These are phyloP conservation scores for Saccharomycopsis guyanensis DNA, from an alignment of 805 yeast genomes.

Conservation along the genomic window DNA sequence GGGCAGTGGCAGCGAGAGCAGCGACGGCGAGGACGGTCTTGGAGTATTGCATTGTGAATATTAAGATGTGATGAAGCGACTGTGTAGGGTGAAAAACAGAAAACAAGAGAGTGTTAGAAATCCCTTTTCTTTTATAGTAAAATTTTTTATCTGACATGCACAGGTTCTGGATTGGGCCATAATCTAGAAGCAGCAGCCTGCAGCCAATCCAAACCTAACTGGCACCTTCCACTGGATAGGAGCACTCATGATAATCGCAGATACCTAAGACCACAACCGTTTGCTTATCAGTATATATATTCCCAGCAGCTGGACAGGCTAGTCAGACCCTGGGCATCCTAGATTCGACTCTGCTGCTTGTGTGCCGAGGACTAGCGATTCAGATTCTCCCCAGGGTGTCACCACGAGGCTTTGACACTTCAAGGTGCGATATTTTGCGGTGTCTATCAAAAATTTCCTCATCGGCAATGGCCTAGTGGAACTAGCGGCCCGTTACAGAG, in stretches of 20 bases:
- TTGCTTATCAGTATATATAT: too few relatives aligned
- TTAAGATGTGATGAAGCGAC: neutral
- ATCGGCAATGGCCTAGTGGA: neutral
- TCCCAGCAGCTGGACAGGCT: too few relatives aligned
- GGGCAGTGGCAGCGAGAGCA: constrained; percentile 16
- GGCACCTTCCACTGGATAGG: too few relatives aligned
- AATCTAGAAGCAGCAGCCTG: neutral
- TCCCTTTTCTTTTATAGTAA: constrained; percentile 4
- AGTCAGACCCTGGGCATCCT: too few relatives aligned
- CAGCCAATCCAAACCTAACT: neutral
- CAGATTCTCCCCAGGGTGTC: too few relatives aligned
- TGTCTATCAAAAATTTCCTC: neutral
- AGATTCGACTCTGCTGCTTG: too few relatives aligned
- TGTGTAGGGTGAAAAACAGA: neutral
- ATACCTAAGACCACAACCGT: too few relatives aligned
- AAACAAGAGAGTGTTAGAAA: neutral
- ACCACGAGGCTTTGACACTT: too few relatives aligned
- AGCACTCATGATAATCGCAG: too few relatives aligned
- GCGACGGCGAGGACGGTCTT: constrained; percentile 18
- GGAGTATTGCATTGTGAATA: constrained; percentile 21
- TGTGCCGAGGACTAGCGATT: too few relatives aligned
- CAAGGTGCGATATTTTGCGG: too few relatives aligned
- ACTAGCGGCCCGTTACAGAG: neutral
- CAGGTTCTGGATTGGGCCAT: neutral
- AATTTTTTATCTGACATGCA: neutral